phyloP scores from a whole-genome alignment of 306 rosid species.

The Heteromeles arbutifolia region DNA sequence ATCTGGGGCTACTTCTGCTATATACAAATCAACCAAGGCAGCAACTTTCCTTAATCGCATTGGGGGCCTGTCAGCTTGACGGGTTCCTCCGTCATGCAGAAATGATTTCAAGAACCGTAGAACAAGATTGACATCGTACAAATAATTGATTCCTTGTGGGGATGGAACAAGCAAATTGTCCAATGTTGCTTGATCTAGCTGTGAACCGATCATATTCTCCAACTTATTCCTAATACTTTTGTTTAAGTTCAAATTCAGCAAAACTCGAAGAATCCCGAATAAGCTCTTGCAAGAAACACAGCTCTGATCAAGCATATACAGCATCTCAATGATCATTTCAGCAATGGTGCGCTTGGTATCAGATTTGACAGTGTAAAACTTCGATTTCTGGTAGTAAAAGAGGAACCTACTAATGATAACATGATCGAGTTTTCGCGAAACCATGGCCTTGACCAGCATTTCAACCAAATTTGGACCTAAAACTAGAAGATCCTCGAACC shows the following conservation, averaged over 20 bases:
- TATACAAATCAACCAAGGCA: slow-evolving; percentile 65
- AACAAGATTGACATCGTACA: slow-evolving; percentile 84
- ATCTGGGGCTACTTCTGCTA: slow-evolving; percentile 92
- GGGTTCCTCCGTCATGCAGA: slow-evolving; percentile 18
- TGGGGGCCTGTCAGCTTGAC: slow-evolving; percentile 15
- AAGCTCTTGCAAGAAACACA: slow-evolving; percentile 62
- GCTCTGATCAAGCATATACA: slow-evolving; percentile 38
- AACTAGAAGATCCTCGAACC: slow-evolving; percentile 81
- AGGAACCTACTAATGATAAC: slow-evolving; percentile 58
- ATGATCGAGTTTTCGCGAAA: slow-evolving; percentile 53
- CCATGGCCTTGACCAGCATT: slow-evolving; percentile 54
- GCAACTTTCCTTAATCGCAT: slow-evolving; percentile 54
- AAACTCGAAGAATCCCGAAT: slow-evolving; percentile 60
- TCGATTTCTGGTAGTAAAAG: slow-evolving; percentile 67
- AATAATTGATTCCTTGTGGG: slow-evolving; percentile 50
- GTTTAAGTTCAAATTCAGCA: slow-evolving; percentile 46
- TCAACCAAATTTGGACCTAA: slow-evolving; percentile 50
- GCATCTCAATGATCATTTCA: slow-evolving; percentile 62
- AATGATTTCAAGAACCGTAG: slow-evolving; percentile 68
- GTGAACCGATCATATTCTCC: slow-evolving; percentile 79
- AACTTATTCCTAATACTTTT: slow-evolving; percentile 58
- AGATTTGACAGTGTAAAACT: slow-evolving; percentile 26
- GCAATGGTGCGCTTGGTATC: slow-evolving; percentile 45
- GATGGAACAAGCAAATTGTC: slow-evolving; percentile 92
- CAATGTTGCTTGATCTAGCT: slow-evolving; percentile 70